These are phyloP conservation scores for Tolypocladium tundrense DNA, from an alignment of 2,329 filamentous ascomycete genomes.

Conservation along the genomic window DNA sequence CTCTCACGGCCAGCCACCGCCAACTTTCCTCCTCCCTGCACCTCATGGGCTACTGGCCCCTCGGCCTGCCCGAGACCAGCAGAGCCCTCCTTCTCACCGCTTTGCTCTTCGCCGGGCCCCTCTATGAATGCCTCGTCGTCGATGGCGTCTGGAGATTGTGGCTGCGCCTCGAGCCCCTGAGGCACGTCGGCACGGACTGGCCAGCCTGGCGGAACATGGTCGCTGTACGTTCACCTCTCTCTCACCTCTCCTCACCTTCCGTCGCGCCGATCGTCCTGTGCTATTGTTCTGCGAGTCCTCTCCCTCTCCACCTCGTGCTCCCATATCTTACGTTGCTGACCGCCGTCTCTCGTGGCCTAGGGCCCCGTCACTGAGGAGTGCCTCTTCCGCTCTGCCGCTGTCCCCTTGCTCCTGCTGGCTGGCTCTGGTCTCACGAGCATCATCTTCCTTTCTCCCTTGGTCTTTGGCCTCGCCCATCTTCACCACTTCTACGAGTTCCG, in stretches of 20 bases:
- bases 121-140: constrained; percentile 70
- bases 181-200: constrained; percentile 60
- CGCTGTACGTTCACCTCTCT: constrained; percentile 47
- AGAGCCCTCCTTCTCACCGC: constrained; percentile 61
- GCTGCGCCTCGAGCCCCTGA: constrained; percentile 43
- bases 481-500: constrained; percentile 96
- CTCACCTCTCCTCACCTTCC: neutral
- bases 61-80: constrained; percentile 53
- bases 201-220: constrained; percentile 80
- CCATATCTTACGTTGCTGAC: neutral
- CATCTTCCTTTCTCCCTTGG: constrained; percentile 72
- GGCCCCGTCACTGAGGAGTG: constrained; percentile 88
- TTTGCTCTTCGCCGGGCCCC: constrained; percentile 71
- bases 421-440: constrained; percentile 46
- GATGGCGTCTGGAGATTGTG: constrained; percentile 61
- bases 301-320: neutral
- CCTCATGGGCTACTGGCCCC: constrained; percentile 72
- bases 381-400: constrained; percentile 79
- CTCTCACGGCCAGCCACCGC: neutral
- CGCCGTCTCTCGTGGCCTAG: constrained; percentile 25
- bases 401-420: constrained; percentile 72
- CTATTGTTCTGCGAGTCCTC: neutral
- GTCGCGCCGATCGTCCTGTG: neutral
- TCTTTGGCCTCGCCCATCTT: constrained; percentile 87
- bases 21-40: constrained; percentile 32